Base-by-base conservation (phyloP, 2,329 filamentous ascomycete species). In the Teratosphaeria destructans region DNA sequence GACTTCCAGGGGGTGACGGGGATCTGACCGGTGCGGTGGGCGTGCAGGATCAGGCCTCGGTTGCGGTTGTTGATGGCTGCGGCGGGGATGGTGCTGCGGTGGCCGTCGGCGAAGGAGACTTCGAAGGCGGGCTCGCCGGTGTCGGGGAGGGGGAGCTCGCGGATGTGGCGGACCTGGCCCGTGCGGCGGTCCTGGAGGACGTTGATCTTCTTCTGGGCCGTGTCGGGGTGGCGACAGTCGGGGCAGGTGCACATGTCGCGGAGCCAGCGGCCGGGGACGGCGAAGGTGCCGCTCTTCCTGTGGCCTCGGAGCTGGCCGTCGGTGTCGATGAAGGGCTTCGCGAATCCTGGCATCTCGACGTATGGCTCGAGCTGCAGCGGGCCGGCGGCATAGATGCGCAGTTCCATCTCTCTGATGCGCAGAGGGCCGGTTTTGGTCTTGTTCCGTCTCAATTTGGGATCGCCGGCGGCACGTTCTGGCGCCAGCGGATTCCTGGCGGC, bases 121-220 rank as follows among this genome's bases (percentile, higher is more conserved):
- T 55, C 59, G 47, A 69, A 66, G 63, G 23, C 12, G 47, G 43
- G 1, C 5, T 49, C 11, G 16, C n/a, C 54, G 16, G 19, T 32
- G 23, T 32, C 16, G n/a, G 10, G n/a, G 7, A 12, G 52, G 47
- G 2, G 10, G 12, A 49, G 57, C 37, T 54, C 19, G 10, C 47
- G 32, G 27, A 59, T 55, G 14, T 32, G 2, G n/a, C 12, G 16
- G 23, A 27, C 12, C 35, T 3, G 55, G n/a, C 32, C 34, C 26
- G 26, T 26, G 19, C 14, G 34, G n/a, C 32, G 29, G 23, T 64
- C 65, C 62, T 69, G 65, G 56, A 71, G 60, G 6, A 72, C 69
- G 37, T 70, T 72, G 61, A 71, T 67, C 37, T 68, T 64, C 8
- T 68, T 60, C 55, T 72, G 70, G 3, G 62, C 68, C 7, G 70